phyloP scores from a whole-genome alignment of 371 early-diverging fungal genomes.

The Mucor saturninus region DNA sequence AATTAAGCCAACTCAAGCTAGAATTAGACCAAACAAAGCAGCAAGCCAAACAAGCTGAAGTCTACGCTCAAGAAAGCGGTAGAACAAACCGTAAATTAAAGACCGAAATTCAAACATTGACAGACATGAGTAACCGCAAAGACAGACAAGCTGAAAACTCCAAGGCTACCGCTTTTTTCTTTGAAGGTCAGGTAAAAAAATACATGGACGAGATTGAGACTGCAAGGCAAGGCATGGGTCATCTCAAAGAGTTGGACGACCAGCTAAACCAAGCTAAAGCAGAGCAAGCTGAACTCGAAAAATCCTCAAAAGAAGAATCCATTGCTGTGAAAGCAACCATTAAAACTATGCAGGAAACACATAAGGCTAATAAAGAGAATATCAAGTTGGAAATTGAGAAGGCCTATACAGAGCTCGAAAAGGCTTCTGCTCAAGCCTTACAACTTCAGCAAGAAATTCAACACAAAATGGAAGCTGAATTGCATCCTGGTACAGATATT shows the following conservation, averaged over 20 bases:
- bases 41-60: conserved; percentile 53
- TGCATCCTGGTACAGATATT: conserved; percentile 30
- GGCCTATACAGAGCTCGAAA: conserved; percentile 46
- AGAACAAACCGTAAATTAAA: conserved; percentile 54
- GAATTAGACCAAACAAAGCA: conserved; percentile 52
- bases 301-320: conserved; percentile 38
- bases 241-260: conserved; percentile 50
- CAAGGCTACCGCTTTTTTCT: conserved; percentile 57
- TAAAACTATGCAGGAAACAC: conserved; percentile 34
- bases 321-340: conserved; percentile 35
- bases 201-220: conserved; percentile 57
- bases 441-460: conserved; percentile 46
- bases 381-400: conserved; percentile 37
- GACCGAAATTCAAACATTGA: conserved; percentile 55
- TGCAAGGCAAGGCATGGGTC: conserved; percentile 53
- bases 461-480: conserved; percentile 37
- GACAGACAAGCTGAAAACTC: conserved; percentile 59
- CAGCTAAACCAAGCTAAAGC: conserved; percentile 47
- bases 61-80: conserved; percentile 51
- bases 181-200: conserved; percentile 58
- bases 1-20: conserved; percentile 36
- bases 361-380: conserved; percentile 38
- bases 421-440: conserved; percentile 34
- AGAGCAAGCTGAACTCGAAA: conserved; percentile 43
- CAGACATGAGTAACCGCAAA: conserved; percentile 58